Evolutionary conservation across 345 rosid species (phyloP), one percentile per base, ranked within the genome.

Genomic region (Tarenaya hassleriana): DNA sequence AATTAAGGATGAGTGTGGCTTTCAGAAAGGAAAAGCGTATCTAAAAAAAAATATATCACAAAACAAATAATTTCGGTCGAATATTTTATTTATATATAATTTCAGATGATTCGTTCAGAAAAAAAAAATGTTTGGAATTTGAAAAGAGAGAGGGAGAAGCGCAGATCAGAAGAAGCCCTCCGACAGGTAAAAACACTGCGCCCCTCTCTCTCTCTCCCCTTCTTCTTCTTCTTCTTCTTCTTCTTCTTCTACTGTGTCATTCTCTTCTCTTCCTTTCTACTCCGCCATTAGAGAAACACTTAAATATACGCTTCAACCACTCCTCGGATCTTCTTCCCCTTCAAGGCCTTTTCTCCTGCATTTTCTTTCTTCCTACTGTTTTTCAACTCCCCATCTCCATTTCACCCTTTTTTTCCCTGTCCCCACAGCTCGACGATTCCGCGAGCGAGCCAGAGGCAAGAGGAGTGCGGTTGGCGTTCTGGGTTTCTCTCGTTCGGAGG

Each of bases 101-200:
- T 24, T 24, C 2, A 24, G 29, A 24, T 24, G 2, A 24, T 24
- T 9, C n/a, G 10, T 37, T 9, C 4, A 13, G 14, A 39, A 39
- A 39, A 11, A 15, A 11, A 40, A 33, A 32, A n/a, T 39, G 7
- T 47, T 56, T 16, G 60, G 64, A 65, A 58, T 58, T 65, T 65
- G 69, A 65, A 65, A 65, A 58, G 64, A 65, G 69, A 65, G 63
- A 64, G 69, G 63, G 69, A 58, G 64, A 64, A 55, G 56, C 19
- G 34, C n/a, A n/a, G n/a, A n/a, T n/a, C n/a, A n/a, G n/a, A n/a
- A n/a, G n/a, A 34, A 38, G 17, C 9, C 16, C 40, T 35, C 40
- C 16, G 34, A 19, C 49, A 51, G n/a, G 47, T 66, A 52, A 33
- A 45, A 58, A 33, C 3, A 12, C 69, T 65, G 44, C 69, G 64